These are phyloP conservation scores for Penicillium flavigenum DNA, from an alignment of 495 filamentous ascomycete genomes.

Conservation along the genomic window DNA sequence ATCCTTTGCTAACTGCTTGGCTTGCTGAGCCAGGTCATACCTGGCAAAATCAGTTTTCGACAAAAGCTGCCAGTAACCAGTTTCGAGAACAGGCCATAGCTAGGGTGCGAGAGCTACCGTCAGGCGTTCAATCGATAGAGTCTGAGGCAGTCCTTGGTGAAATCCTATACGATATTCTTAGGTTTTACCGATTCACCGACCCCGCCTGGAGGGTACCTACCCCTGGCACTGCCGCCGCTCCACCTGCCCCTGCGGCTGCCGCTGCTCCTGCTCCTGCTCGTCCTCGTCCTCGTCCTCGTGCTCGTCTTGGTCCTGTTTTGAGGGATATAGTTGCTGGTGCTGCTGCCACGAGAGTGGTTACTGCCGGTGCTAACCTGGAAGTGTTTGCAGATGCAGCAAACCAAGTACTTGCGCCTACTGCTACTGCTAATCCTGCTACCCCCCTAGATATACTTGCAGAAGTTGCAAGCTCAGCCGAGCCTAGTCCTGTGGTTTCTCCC, in stretches of 20 bases:
- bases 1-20: not conserved
- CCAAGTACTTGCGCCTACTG: not conserved
- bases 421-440: not conserved
- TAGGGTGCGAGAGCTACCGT: not conserved
- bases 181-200: not conserved
- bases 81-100: not conserved
- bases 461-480: not conserved
- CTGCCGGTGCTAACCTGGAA: not conserved
- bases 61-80: accelerated
- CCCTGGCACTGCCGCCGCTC: not conserved
- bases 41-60: not conserved
- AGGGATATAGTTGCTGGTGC: not conserved
- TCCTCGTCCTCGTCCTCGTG: too few relatives aligned
- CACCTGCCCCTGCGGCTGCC: not conserved
- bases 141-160: not conserved
- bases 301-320: too few relatives aligned
- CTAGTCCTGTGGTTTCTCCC: not conserved
- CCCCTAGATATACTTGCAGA: not conserved
- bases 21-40: not conserved
- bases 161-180: conserved; percentile 2
- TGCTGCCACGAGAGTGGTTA: not conserved
- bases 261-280: not conserved
- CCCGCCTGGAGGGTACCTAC: not conserved
- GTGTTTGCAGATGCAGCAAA: not conserved
- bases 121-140: not conserved